Evolutionary conservation across 2,329 filamentous ascomycete genomes (phyloP).

Genomic region (Knufia fluminis): DNA sequence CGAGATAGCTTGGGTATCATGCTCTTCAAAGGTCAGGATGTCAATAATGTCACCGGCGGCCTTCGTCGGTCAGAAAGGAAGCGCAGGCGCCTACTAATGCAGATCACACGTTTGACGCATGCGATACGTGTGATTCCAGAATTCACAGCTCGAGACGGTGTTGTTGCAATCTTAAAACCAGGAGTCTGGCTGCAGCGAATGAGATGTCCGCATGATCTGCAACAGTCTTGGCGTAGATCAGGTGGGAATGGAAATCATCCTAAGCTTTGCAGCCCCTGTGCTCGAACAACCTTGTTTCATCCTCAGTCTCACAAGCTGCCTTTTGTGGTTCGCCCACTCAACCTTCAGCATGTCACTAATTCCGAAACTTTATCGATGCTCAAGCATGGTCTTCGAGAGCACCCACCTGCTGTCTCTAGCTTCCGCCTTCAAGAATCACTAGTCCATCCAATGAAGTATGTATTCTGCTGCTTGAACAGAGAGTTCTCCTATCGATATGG

Average conservation of each 20-base stretch:
- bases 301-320: not conserved
- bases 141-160: not conserved
- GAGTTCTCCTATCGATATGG: not conserved
- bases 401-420: not conserved
- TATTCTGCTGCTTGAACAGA: not conserved
- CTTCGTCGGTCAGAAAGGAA: not conserved
- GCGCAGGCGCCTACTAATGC: not conserved
- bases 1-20: not conserved
- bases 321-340: not conserved
- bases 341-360: not conserved
- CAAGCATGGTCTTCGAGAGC: not conserved
- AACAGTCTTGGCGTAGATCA: not conserved
- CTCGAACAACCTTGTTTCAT: not conserved
- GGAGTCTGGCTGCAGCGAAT: conserved; percentile 1
- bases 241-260: not conserved
- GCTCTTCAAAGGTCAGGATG: not conserved
- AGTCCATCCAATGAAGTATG: not conserved
- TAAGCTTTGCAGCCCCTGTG: not conserved
- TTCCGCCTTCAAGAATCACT: not conserved
- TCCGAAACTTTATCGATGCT: not conserved
- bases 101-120: not conserved
- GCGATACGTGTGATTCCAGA: not conserved
- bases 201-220: not conserved
- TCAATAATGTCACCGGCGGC: not conserved
- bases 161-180: not conserved